Evolutionary conservation across 257 asterid genomes (phyloP), one percentile per base, ranked within the genome.

Genomic region (Solanum appendiculatum): DNA sequence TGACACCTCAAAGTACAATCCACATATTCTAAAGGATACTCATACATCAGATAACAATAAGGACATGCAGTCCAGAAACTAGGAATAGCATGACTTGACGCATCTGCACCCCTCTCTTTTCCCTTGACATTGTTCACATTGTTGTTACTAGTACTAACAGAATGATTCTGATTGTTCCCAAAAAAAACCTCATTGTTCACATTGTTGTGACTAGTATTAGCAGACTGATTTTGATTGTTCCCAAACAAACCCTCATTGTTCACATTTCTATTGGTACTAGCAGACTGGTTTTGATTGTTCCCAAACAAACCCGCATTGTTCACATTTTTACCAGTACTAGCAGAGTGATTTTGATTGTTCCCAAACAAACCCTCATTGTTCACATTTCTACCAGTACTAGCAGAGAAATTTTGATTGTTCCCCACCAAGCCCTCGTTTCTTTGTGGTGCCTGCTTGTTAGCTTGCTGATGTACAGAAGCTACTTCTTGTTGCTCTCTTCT

Each of bases 61-160:
- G 98, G 98, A 74, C 98, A 96, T 1, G 98, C 91, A 63, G 96
- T 95, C 97, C 98, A 95, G 85, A 95, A 92, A 86, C 89, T 87
- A 46, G 78, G 72, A 10, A 73, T 92, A 37, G 87, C 89, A 29
- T 82, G 64, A 60, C 69, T 87, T 4, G 93, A 84, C 1, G 34
- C 92, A 60, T 83, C 93, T 60, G 86, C 63, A 85, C 68, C 48
- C 87, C 88, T 91, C 86, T 77, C 95, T 23, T 86, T 88, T 37
- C 46, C 91, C 86, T 16, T n/a, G 23, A 33, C 85, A 33, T 44
- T 89, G 40, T 75, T 44, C 29, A 40, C 86, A 34, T 44, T 89
- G 39, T 66, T 86, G 66, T 89, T 85, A 72, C 87, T 82, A 40
- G 44, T 63, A 89, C 92, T 85, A 87, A 89, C 84, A 84, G 87